These are phyloP conservation scores for Pyrenophora graminea DNA, from an alignment of 2,329 filamentous ascomycete genomes.

Conservation along the genomic window DNA sequence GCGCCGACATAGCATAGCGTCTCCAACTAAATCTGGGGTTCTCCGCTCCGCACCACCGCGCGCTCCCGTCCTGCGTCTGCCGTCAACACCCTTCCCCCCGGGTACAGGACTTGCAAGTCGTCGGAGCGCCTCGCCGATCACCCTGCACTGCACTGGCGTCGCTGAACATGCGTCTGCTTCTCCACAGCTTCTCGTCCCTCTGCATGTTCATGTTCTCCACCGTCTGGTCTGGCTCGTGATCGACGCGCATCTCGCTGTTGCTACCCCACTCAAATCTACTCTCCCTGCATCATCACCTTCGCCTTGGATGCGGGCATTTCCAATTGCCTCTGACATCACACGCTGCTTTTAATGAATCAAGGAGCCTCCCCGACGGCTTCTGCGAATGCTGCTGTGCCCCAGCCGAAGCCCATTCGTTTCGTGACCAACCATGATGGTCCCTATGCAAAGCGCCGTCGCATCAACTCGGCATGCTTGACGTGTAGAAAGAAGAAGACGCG, in stretches of 20 bases:
- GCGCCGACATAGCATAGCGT: slow-evolving; percentile 2
- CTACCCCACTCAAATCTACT: slow-evolving; percentile 18
- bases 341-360: slow-evolving; percentile 42
- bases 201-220: slow-evolving; percentile 19
- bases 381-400: slow-evolving; percentile 35
- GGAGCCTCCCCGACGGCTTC: slow-evolving; percentile 31
- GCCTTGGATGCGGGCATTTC: slow-evolving; percentile 15
- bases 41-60: slow-evolving; percentile 12
- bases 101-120: neutral
- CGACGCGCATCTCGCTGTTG: slow-evolving; percentile 11
- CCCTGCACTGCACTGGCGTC: slow-evolving; percentile 5
- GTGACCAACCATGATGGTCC: slow-evolving; percentile 49
- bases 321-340: slow-evolving; percentile 13
- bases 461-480: slow-evolving; percentile 52
- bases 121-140: slow-evolving; percentile 12
- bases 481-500: slow-evolving; percentile 57
- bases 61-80: neutral
- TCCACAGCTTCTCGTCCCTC: slow-evolving; percentile 16
- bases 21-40: slow-evolving; percentile 14
- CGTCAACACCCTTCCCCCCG: slow-evolving; percentile 8
- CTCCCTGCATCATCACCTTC: slow-evolving; percentile 5
- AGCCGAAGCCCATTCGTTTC: slow-evolving; percentile 48
- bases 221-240: slow-evolving; percentile 13
- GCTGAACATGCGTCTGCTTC: slow-evolving; percentile 29
- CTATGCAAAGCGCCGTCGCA: slow-evolving; percentile 48